These are phyloP conservation scores for Psilocybe sp. DNA, from an alignment of 768 basidiomycete genomes.

Conservation along the genomic window DNA sequence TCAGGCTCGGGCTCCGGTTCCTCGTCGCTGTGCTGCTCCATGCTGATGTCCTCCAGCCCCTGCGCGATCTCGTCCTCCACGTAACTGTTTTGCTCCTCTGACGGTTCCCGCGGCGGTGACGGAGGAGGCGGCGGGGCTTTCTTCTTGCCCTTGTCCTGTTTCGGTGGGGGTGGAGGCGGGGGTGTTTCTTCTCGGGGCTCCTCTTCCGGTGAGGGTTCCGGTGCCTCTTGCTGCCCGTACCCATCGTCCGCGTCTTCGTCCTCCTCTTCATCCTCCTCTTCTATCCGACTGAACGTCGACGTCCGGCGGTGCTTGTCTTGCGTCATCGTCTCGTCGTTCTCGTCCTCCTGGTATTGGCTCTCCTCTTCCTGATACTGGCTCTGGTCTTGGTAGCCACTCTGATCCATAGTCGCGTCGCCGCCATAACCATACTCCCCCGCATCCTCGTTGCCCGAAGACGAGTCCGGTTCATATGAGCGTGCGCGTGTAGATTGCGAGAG, in stretches of 20 bases:
- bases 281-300: conserved; percentile 45
- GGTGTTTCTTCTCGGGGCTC: conserved; percentile 31
- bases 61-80: conserved; percentile 42
- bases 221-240: conserved; percentile 23
- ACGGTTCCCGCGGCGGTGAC: conserved; percentile 8
- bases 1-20: conserved; percentile 2
- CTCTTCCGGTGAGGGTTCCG: conserved; percentile 14
- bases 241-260: conserved; percentile 25
- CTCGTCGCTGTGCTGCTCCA: conserved; percentile 28
- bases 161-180: conserved; percentile 31
- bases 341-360: no score
- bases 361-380: no score
- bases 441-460: conserved; percentile 27
- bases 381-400: conserved; percentile 25
- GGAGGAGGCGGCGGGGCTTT: conserved; percentile 19
- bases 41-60: conserved; percentile 35
- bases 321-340: conserved; percentile 6
- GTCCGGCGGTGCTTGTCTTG: conserved; percentile 29
- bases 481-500: conserved; percentile 33
- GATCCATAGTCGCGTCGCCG: conserved; percentile 22
- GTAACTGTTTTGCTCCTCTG: conserved; percentile 27
- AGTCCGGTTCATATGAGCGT: conserved; percentile 28
- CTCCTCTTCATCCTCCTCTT: conserved; percentile 41
- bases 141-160: conserved; percentile 33
- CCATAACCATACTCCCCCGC: conserved; percentile 25